These are phyloP conservation scores for Alternaria incomplexa DNA, from an alignment of 2,329 filamentous ascomycete genomes.

Conservation along the genomic window DNA sequence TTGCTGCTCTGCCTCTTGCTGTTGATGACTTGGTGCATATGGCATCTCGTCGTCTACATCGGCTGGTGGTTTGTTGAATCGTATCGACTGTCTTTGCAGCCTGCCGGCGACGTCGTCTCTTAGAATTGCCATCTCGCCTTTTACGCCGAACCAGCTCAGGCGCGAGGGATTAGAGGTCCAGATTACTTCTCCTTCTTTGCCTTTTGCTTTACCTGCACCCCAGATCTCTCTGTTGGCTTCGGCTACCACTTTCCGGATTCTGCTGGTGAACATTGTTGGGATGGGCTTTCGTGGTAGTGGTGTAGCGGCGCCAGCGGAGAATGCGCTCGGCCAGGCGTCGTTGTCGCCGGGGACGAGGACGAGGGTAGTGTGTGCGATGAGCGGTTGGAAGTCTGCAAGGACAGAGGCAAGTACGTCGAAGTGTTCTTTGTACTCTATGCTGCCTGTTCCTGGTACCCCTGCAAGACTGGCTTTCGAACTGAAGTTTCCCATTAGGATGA, in stretches of 20 bases:
- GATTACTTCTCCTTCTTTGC: slow-evolving; percentile 72
- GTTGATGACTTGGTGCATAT: slow-evolving; percentile 19
- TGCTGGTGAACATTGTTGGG: slow-evolving; percentile 87
- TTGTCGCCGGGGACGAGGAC: slow-evolving; percentile 96
- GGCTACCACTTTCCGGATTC: slow-evolving; percentile 80
- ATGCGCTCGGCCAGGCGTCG: slow-evolving; percentile 93
- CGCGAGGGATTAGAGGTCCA: slow-evolving; percentile 91
- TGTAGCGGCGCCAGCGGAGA: slow-evolving; percentile 74
- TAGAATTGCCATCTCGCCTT: slow-evolving; percentile 85
- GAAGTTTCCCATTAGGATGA: slow-evolving; percentile 89
- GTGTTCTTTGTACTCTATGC: slow-evolving; percentile 95
- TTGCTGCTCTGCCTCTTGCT: slow-evolving; percentile 15
- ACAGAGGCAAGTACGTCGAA: slow-evolving; percentile 87
- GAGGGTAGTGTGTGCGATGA: slow-evolving; percentile 82
- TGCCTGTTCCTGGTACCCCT: slow-evolving; percentile 73
- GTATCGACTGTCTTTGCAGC: slow-evolving; percentile 76
- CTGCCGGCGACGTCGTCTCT: slow-evolving; percentile 85
- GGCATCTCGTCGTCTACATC: slow-evolving; percentile 39
- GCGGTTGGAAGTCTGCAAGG: slow-evolving; percentile 79
- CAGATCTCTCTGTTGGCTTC: slow-evolving; percentile 73
- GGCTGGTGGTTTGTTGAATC: slow-evolving; percentile 63
- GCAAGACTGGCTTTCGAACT: slow-evolving; percentile 63
- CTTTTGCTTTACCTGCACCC: slow-evolving; percentile 51
- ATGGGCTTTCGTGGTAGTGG: slow-evolving; percentile 74
- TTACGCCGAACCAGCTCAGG: slow-evolving; percentile 82